Conservation (phyloP, 495 filamentous ascomycete genomes). For the Parathielavia appendiculata region DNA sequence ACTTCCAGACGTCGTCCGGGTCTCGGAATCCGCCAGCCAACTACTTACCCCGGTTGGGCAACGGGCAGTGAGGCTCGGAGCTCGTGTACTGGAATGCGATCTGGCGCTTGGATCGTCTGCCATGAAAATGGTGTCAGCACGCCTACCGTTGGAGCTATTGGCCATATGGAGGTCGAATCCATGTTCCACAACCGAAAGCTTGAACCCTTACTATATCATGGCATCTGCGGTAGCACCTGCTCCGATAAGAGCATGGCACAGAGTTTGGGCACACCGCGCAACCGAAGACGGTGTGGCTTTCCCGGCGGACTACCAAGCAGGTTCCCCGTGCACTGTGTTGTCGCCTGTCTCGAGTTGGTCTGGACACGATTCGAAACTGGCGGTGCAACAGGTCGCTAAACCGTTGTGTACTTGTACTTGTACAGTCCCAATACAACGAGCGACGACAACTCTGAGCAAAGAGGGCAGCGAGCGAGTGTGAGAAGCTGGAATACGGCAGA, state of each 20-base stretch:
- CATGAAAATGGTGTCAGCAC: slow-evolving; percentile 4
- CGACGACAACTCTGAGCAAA: not conserved
- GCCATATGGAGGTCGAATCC: no score
- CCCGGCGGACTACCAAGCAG: not conserved
- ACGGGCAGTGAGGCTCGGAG: not conserved
- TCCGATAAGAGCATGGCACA: slow-evolving; percentile 3
- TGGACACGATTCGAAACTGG: not conserved
- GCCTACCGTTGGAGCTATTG: no score
- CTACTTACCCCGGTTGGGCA: not conserved
- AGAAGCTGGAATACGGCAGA: not conserved
- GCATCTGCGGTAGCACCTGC: slow-evolving; percentile 1
- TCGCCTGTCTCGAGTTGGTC: not conserved
- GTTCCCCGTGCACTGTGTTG: not conserved
- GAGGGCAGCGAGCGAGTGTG: not conserved
- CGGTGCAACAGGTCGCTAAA: not conserved
- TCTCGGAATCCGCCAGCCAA: not conserved
- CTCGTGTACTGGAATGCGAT: not conserved
- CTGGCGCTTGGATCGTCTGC: not conserved
- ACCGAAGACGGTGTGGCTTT: not conserved
- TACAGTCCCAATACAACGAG: no score
- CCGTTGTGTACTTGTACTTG: not conserved
- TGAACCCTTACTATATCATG: slow-evolving; percentile 4
- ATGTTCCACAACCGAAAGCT: not conserved
- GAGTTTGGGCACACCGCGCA: not conserved
- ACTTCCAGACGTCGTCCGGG: not conserved